Conservation (phyloP, 352 stramenopile genomes). For the Phytophthora quininea region DNA sequence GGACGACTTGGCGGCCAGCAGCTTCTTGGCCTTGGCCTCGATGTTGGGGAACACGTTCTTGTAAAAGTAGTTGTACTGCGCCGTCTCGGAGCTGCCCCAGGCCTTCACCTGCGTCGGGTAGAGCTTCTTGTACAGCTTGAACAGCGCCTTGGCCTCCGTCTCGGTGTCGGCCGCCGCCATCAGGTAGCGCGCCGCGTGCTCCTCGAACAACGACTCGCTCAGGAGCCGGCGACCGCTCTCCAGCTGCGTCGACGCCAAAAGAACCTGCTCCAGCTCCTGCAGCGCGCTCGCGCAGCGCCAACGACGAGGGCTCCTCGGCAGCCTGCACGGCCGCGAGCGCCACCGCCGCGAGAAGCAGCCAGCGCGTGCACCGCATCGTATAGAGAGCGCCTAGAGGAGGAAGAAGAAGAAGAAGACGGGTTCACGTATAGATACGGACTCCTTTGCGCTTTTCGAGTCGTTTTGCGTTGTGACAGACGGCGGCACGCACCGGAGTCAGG, state of each 20-base stretch:
- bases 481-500: neutral
- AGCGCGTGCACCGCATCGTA: constrained; percentile 41
- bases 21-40: constrained; percentile 40
- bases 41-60: constrained; percentile 68
- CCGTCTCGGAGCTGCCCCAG: constrained; percentile 47
- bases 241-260: constrained; percentile 28
- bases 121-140: constrained; percentile 72
- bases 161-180: constrained; percentile 34
- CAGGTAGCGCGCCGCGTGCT: constrained; percentile 51
- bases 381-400: constrained; percentile 11
- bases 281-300: constrained; percentile 9
- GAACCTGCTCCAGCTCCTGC: constrained; percentile 29
- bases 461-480: constrained; percentile 37
- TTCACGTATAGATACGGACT: neutral
- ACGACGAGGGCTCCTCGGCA: neutral
- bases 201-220: constrained; percentile 44
- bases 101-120: constrained; percentile 44
- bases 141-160: constrained; percentile 55
- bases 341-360: constrained; percentile 32
- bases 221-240: constrained; percentile 27
- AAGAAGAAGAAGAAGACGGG: constrained; percentile 5
- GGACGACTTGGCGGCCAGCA: constrained; percentile 1
- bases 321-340: constrained; percentile 28
- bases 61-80: constrained; percentile 69
- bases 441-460: constrained; percentile 1